Base-by-base conservation (phyloP, 495 filamentous ascomycete species). In the Aspergillus heteromorphus region DNA sequence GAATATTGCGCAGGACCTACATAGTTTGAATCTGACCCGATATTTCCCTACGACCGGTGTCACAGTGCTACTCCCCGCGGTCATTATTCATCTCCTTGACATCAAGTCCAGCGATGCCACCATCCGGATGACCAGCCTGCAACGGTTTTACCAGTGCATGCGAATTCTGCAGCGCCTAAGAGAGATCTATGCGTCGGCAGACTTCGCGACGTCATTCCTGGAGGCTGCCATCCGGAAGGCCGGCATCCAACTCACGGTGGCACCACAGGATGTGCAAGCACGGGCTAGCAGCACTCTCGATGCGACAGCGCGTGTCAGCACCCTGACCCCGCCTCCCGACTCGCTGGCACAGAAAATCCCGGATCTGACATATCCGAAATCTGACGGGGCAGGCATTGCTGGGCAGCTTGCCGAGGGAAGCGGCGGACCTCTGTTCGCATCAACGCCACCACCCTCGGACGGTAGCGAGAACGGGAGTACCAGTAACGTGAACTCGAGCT, bases 1-100 rank as follows among this genome's bases (percentile, higher is more conserved):
- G 7, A 77, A 76, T 40, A 89, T 95, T 63, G 87, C 86, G 8
- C 79, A 83, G 49, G 82, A 87, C 45, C 74, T 96, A 9, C 86
- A 87, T 57, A 72, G 74, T 27, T 72, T 84, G 27, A 76, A 84
- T 55, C 75, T 96, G 3, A 89, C 88, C 38, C 81, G 77, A 30
- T 95, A 83, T 64, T 83, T 95, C 16, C 90, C 91, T 9, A 93
- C 91, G 0, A 90, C 88, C 0, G 90, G 89, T 38, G 89, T 95
- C 18, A 96, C 91, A 0, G 89, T 95, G 9, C 81, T 95, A 10
- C 81, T 95, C 4, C 91, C 91, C 2, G 90, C 91, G 11, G 88
- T 95, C 67, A 95, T 95, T 57, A 92, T 95, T 51, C 89, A 96
- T 63, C 77, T 96, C 17, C 80, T 95, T 2, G 89, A 95, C 62